phyloP scores from a whole-genome alignment of 768 basidiomycete genomes.

The Gelatoporia subvermispora region DNA sequence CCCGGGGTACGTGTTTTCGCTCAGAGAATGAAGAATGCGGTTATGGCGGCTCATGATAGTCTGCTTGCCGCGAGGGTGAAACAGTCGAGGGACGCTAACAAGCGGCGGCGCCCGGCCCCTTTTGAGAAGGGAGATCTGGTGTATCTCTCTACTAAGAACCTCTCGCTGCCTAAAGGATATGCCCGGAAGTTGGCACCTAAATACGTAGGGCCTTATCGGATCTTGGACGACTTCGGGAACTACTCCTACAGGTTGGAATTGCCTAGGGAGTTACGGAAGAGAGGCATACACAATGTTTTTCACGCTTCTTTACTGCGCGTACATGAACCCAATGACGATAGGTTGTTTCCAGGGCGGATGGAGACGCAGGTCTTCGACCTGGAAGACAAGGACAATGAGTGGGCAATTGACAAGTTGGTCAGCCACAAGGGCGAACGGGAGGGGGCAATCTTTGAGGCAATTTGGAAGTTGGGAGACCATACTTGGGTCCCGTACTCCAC shows the following conservation, averaged over 20 bases:
- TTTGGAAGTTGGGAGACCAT: slow-evolving; percentile 4
- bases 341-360: slow-evolving; percentile 31
- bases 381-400: slow-evolving; percentile 10
- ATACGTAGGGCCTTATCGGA: slow-evolving; percentile 34
- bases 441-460: slow-evolving; percentile 1
- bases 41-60: slow-evolving; percentile 31
- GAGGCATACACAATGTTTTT: slow-evolving; percentile 31
- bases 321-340: slow-evolving; percentile 27
- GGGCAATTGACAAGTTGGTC: slow-evolving; percentile 14
- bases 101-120: slow-evolving; percentile 8
- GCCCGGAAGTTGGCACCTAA: slow-evolving; percentile 33
- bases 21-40: slow-evolving; percentile 15
- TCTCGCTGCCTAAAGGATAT: slow-evolving; percentile 27
- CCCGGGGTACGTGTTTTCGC: slow-evolving; percentile 25
- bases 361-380: slow-evolving; percentile 19
- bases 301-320: slow-evolving; percentile 29
- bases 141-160: slow-evolving; percentile 34
- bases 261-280: slow-evolving; percentile 18
- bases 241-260: slow-evolving; percentile 27
- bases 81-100: slow-evolving; percentile 29
- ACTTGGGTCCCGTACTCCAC: slow-evolving; percentile 3
- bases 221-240: slow-evolving; percentile 16
- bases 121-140: slow-evolving; percentile 26
- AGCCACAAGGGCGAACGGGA: background rate
- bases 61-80: slow-evolving; percentile 29